Base-by-base conservation (phyloP, 2,329 filamentous ascomycete species). In the Annulohypoxylon truncatum region DNA sequence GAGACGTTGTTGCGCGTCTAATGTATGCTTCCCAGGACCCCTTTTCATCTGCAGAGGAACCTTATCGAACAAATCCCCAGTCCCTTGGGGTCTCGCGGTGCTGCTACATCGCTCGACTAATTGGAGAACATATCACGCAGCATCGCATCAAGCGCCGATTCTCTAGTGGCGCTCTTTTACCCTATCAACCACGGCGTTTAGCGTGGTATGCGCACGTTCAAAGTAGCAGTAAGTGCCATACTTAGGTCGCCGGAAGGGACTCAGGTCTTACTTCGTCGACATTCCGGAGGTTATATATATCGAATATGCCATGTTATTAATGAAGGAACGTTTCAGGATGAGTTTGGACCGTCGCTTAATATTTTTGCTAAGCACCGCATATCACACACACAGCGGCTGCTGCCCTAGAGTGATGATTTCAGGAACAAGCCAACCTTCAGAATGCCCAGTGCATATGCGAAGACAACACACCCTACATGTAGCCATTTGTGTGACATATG, bases 21-120 rank as follows among this genome's bases (percentile, higher is more conserved):
- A 58, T 52, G 42, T 61, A 31, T 59, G 24, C 52, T 28, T 44
- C 31, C 26, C n/a, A 61, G 31, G 59, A 53, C 58, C 67, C 67
- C 55, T 58, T 61, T 64, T 64, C 50, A 58, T 58, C 61, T 70
- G 67, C 67, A 70, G 38, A 55, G 67, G 58, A 63, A 70, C 61
- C 65, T 68, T 56, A 66, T 66, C 58, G 65, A 66, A 53, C 35
- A 55, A 51, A 18, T 55, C 64, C 60, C 35, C 50, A 20, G 28
- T 58, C 64, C 57, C 67, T 54, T 56, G 44, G 47, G n/a, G 56
- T 62, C 48, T 67, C 51, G 29, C 42, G 60, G 55, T 56, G 46
- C 53, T 61, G 20, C 64, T 53, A 63, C 61, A 28, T 44, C 13
- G 15, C 22, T 58, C 47, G 53, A 69, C 65, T 70, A 66, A 70